Percentiles rank a stretch among this genome's conserved stretches.
These are phyloP conservation scores for Calonectria leucothoes DNA, from an alignment of 2,329 filamentous ascomycete genomes.

Conservation along the genomic window DNA sequence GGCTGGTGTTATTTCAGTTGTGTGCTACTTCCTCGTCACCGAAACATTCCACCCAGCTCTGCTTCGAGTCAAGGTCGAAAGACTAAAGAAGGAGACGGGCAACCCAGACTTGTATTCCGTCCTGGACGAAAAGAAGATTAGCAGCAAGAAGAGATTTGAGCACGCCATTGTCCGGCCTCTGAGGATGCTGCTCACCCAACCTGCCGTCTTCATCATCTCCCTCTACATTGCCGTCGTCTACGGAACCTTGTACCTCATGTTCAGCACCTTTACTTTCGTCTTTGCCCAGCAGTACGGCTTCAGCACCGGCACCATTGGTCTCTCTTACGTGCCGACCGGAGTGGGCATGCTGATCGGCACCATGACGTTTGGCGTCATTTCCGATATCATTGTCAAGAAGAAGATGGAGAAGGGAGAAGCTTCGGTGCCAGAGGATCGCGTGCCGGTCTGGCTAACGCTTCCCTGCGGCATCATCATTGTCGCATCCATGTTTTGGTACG, in stretches of 20 bases:
- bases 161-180: constrained; percentile 73
- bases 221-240: constrained; percentile 74
- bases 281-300: constrained; percentile 72
- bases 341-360: constrained; percentile 44
- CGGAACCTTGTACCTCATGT: constrained; percentile 69
- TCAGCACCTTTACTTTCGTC: constrained; percentile 64
- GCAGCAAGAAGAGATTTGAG: constrained; percentile 48
- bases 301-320: constrained; percentile 59
- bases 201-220: constrained; percentile 74
- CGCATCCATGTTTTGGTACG: constrained; percentile 43
- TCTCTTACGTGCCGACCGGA: constrained; percentile 43
- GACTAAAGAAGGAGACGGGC: constrained; percentile 63
- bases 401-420: constrained; percentile 33
- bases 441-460: constrained; percentile 42
- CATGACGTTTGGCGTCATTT: constrained; percentile 36
- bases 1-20: constrained; percentile 45
- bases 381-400: constrained; percentile 43
- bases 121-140: constrained; percentile 29
- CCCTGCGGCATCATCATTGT: constrained; percentile 41
- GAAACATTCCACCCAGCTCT: constrained; percentile 72
- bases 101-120: constrained; percentile 61
- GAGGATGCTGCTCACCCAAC: constrained; percentile 69
- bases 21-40: constrained; percentile 60
- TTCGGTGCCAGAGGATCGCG: constrained; percentile 42
- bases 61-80: constrained; percentile 66